Base-by-base conservation (phyloP, 306 rosid genomes). In the Delonix regia region DNA sequence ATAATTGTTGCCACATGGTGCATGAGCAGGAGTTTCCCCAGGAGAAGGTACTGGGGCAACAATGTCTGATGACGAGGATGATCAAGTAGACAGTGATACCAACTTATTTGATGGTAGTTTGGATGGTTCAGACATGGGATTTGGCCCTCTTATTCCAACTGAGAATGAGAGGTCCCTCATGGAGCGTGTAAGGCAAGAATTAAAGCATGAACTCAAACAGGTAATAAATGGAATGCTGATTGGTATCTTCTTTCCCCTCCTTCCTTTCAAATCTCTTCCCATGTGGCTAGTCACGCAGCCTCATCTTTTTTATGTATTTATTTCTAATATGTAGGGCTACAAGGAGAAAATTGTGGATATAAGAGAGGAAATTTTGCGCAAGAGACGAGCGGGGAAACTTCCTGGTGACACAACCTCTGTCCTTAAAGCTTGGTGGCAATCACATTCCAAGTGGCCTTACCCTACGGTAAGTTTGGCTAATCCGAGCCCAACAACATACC, bases 41-140 rank as follows among this genome's bases (percentile, higher is more conserved):
- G 98, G 99, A 25, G 99, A 95, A 84, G 99, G 99, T 14, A 93
- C 99, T 0, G 98, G 99, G 44, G 99, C 98, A 75, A 95, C 99
- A 19, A 95, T 95, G 99, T 95, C 99, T 1, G 99, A 95, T 71
- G 98, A 93, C 1, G 99, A 95, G 6, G 99, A 95, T 11, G 97
- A 95, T 16, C 98, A 93, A 72, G 88, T 91, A 6, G 98, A 93
- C 38, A 90, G 98, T 34, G 98, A 93, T 81, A 88, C 83, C 62
- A 93, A 89, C 86, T 64, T 90, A 82, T 93, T 93, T 81, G 99
- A 95, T 80, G 98, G 89, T 10, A 81, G 87, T 55, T 83, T 92
- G 81, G 99, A 95, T 8, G 92, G 96, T 51, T 79, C 85, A 15
- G 99, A 95, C 82, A 90, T 93, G 98, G 99, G 99, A 64, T 93